Evolutionary conservation across 164 flowering plant species (phyloP).

Genomic region (Tinospora cordifolia): DNA sequence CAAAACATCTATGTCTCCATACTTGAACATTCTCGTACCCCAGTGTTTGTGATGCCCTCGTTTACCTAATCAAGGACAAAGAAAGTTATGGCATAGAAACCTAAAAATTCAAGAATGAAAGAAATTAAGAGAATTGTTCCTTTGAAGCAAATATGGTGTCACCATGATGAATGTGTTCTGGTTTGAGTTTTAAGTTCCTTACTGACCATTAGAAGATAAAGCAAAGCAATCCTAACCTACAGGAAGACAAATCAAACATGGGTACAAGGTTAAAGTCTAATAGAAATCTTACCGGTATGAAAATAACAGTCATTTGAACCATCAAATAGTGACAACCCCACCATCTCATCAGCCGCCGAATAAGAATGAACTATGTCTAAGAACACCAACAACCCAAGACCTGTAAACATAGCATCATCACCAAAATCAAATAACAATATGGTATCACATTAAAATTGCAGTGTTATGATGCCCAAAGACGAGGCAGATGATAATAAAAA

Average conservation of each 20-base stretch:
- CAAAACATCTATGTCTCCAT: slow-evolving; percentile 80
- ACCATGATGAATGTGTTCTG: neutral
- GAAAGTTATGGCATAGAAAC: neutral
- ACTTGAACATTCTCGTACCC: slow-evolving; percentile 99
- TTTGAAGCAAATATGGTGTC: neutral
- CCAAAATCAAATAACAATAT: neutral
- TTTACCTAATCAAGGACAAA: slow-evolving; percentile 53
- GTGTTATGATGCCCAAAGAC: neutral
- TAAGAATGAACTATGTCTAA: slow-evolving; percentile 94
- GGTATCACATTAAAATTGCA: neutral
- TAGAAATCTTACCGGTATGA: slow-evolving; percentile 56
- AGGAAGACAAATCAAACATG: neutral
- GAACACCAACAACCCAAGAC: slow-evolving; percentile 74
- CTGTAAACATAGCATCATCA: slow-evolving; percentile 28
- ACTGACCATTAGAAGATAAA: neutral
- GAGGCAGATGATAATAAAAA: neutral
- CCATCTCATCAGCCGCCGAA: slow-evolving; percentile 95
- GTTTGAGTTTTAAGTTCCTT: neutral
- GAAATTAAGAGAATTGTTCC: too few relatives aligned
- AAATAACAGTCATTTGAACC: slow-evolving; percentile 97
- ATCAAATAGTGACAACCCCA: slow-evolving; percentile 84
- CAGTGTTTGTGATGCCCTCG: slow-evolving; percentile 89
- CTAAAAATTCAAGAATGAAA: neutral
- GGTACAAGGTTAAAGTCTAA: neutral
- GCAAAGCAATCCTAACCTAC: neutral